A percentile compares a stretch with the other conserved stretches of the same genome.
Evolutionary conservation across 306 rosid genomes (phyloP).

Genomic region (Cucumis hystrix): DNA sequence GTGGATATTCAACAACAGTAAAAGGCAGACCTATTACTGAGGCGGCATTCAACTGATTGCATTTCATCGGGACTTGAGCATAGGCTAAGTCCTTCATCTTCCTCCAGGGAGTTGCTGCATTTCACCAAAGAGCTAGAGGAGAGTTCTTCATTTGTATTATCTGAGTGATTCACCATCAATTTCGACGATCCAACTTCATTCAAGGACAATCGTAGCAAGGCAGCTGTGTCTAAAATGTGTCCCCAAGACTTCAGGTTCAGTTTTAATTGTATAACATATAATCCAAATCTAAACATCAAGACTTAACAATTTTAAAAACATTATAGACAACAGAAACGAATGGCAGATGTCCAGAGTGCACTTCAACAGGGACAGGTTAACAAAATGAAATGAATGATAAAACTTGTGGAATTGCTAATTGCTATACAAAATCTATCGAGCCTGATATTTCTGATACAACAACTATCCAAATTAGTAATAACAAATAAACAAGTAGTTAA

Average conservation of each 20-base stretch:
- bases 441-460: not conserved
- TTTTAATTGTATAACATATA: not conserved
- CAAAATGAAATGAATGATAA: no score
- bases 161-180: slow-evolving; percentile 17
- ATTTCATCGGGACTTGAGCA: slow-evolving; percentile 26
- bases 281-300: not conserved
- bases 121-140: slow-evolving; percentile 18
- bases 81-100: slow-evolving; percentile 24
- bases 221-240: slow-evolving; percentile 19
- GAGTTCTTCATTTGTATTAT: slow-evolving; percentile 16
- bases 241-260: not conserved
- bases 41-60: slow-evolving; percentile 17
- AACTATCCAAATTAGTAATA: not conserved
- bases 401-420: not conserved
- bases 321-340: not conserved
- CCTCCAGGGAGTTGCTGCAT: slow-evolving; percentile 24
- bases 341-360: not conserved
- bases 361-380: not conserved
- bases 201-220: slow-evolving; percentile 30
- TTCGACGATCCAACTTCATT: slow-evolving; percentile 24
- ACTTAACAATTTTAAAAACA: not conserved
- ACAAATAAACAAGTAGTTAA: not conserved
- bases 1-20: not conserved
- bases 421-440: not conserved
- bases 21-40: slow-evolving; percentile 26